Conservation (phyloP, 139 green algal genomes). For the Klebsormidium nitens region DNA sequence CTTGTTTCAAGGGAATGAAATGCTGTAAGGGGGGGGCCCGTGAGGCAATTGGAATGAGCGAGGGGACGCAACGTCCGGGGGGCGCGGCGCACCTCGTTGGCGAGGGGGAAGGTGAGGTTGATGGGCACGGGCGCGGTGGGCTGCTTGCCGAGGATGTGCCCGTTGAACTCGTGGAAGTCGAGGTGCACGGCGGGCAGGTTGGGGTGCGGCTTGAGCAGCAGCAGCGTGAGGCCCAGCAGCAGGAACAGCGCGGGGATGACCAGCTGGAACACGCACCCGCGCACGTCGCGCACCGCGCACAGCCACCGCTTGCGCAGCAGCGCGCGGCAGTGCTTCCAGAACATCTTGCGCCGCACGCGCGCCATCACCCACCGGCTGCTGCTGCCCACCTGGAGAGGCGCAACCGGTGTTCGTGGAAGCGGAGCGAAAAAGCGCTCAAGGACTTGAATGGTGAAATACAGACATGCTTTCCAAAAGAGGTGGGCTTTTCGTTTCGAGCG, state of each 20-base stretch:
- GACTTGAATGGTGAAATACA: too few species aligned
- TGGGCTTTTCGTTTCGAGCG: too few species aligned
- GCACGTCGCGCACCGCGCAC: conserved; percentile 13
- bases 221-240: conserved; percentile 10
- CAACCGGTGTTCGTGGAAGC: too few species aligned
- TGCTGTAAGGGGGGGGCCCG: neutral
- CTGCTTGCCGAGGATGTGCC: neutral
- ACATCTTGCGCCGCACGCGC: too few species aligned
- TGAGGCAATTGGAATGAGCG: neutral
- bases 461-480: too few species aligned
- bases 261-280: conserved; percentile 8
- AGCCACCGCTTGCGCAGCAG: conserved; percentile 27
- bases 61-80: neutral
- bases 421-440: too few species aligned
- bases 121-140: neutral
- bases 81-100: too few species aligned
- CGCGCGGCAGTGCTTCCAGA: conserved; percentile 1
- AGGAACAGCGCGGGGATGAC: conserved; percentile 23
- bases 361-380: too few species aligned
- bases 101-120: neutral
- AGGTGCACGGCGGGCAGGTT: neutral
- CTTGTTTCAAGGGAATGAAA: neutral
- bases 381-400: too few species aligned
- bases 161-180: neutral
- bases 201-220: conserved; percentile 2